phyloP scores from a whole-genome alignment of 1,284 basidiomycete genomes.

The Malassezia cuniculi region DNA sequence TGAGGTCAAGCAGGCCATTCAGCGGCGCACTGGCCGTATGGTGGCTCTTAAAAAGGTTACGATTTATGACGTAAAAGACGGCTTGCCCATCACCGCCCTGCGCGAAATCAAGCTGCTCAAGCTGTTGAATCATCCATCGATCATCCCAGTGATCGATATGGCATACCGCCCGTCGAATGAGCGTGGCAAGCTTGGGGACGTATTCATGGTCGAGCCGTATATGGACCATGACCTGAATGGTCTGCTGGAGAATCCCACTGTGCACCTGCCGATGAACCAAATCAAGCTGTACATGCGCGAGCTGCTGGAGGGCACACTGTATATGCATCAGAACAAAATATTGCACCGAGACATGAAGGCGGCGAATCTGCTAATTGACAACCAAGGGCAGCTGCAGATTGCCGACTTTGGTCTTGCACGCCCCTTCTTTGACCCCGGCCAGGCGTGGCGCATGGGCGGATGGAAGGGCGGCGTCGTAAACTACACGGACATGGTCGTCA shows the following conservation, averaged over 20 bases:
- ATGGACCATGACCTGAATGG: conserved; percentile 99
- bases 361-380: conserved; percentile 86
- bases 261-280: conserved; percentile 46
- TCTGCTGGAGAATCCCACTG: conserved; percentile 53
- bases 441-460: conserved; percentile 25
- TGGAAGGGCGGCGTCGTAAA: conserved; percentile 43
- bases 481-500: conserved; percentile 98
- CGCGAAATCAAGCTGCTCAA: conserved; percentile 98
- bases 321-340: conserved; percentile 92
- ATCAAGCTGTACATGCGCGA: conserved; percentile 96
- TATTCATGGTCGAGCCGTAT: conserved; percentile 96
- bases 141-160: conserved; percentile 84
- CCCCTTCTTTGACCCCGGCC: conserved; percentile 39
- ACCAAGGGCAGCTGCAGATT: conserved; percentile 50
- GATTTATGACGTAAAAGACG: conserved; percentile 91
- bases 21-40: conserved; percentile 50
- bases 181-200: conserved; percentile 51
- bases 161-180: conserved; percentile 49
- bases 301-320: conserved; percentile 81
- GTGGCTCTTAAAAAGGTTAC: conserved; percentile 89
- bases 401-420: conserved; percentile 95
- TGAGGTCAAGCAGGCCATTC: conserved; percentile 44
- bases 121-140: conserved; percentile 66
- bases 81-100: conserved; percentile 86
- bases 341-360: conserved; percentile 98